Evolutionary conservation across 805 yeast species (phyloP), one percentile per base, ranked within the genome.

Genomic region (Henningerozyma blattae): DNA sequence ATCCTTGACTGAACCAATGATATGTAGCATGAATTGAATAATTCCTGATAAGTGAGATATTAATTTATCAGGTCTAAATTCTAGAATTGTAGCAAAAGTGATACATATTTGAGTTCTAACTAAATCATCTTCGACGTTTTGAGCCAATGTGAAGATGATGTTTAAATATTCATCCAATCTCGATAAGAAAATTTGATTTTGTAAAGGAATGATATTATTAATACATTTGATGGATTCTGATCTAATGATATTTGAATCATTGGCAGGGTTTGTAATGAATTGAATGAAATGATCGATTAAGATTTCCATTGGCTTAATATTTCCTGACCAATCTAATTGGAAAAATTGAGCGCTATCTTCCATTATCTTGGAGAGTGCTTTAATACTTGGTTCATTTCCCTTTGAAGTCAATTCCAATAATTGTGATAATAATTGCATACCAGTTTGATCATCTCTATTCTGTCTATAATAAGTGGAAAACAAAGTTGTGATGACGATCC

Each of bases 1-100:
- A 41, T 77, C 77, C 15, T 57, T 56, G 15, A 44, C 50, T 34
- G 65, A 64, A 10, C 69, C 68, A 61, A 89, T 74, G 38, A 86
- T 71, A 58, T 86, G 95, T 33, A 85, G 58, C 48, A 87, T 76
- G 61, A 81, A 91, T 42, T 75, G 72, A 27, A 89, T 71, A 13
- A 91, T 85, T n/a, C 96, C 96, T 35, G 69, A 74, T 36, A 89
- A 55, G 54, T 89, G 94, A 6, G 87, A 85, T 32, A 69, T 57
- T 22, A 91, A 61, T 53, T 78, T 81, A 44, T 83, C 94, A 1
- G 95, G 89, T 42, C 87, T 67, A 9, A 73, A 69, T 35, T 83
- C 89, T 41, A 89, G 60, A 14, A 91, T 63, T 35, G 66, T 61
- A 14, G 77, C 66, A 53, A 91, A 84, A 3, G 93, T 73, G 4